A percentile compares a stretch with the other conserved stretches of the same genome.
Conservation (phyloP, 2,329 filamentous ascomycete species). For the Ilyonectria sp. region DNA sequence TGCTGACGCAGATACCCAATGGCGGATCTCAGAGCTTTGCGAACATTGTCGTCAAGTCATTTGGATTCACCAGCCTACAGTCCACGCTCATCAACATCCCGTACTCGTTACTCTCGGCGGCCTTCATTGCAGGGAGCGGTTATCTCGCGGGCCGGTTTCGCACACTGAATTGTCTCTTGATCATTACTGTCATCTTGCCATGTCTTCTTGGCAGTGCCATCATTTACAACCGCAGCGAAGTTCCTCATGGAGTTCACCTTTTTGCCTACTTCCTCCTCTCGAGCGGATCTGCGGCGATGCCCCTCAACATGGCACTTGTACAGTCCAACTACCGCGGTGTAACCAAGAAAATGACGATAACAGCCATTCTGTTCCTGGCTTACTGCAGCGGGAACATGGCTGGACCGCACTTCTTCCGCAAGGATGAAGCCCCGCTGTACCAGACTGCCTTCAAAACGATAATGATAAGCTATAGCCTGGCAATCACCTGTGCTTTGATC, state of each 20-base stretch:
- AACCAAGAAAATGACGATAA: constrained; percentile 74
- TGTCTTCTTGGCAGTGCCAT: constrained; percentile 68
- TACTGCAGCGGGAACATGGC: constrained; percentile 71
- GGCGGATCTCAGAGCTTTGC: constrained; percentile 73
- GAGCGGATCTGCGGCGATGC: constrained; percentile 67
- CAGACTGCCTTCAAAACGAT: constrained; percentile 69
- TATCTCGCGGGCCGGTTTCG: constrained; percentile 67
- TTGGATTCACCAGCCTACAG: constrained; percentile 69
- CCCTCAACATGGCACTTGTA: constrained; percentile 68
- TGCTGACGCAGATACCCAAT: constrained; percentile 73
- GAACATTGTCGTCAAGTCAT: constrained; percentile 70
- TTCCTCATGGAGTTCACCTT: constrained; percentile 62
- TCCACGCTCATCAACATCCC: constrained; percentile 72
- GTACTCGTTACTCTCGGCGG: constrained; percentile 67
- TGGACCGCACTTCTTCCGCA: constrained; percentile 69
- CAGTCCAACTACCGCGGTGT: constrained; percentile 70
- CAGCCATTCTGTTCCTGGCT: constrained; percentile 67
- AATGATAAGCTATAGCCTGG: constrained; percentile 69
- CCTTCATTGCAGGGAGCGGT: constrained; percentile 64
- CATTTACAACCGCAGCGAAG: constrained; percentile 63
- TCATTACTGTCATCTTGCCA: constrained; percentile 64
- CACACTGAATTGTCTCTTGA: constrained; percentile 66
- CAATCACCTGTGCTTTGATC: constrained; percentile 59
- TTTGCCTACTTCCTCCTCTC: constrained; percentile 72
- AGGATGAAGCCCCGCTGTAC: constrained; percentile 65